A percentile compares a stretch with the other conserved stretches of the same genome.
Evolutionary conservation across 345 rosid species (phyloP).

Genomic region (Lepidium didymum): DNA sequence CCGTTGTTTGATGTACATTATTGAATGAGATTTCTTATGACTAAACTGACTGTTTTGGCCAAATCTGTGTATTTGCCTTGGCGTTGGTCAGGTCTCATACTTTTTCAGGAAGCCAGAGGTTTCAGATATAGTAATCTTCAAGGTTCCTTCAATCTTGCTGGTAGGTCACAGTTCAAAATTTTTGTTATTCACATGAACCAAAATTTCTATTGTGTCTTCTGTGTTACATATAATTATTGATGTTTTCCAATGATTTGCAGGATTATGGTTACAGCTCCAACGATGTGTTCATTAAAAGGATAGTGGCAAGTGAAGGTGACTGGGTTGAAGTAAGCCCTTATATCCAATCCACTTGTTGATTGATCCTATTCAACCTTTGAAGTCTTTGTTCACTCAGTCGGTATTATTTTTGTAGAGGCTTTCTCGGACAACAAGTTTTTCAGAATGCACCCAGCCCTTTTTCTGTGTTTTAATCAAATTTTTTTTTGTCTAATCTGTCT

Average conservation of each 20-base stretch:
- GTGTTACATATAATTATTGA: neutral
- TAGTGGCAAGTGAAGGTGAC: slow-evolving; percentile 91
- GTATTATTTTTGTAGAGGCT: slow-evolving; percentile 15
- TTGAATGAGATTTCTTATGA: neutral
- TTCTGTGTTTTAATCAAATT: neutral
- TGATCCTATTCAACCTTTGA: slow-evolving; percentile 17
- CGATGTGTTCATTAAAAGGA: slow-evolving; percentile 79
- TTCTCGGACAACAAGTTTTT: neutral
- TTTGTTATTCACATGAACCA: neutral
- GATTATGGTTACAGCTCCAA: slow-evolving; percentile 47
- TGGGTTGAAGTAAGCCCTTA: slow-evolving; percentile 67
- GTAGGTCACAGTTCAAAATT: slow-evolving; percentile 20
- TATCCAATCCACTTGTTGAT: slow-evolving; percentile 31
- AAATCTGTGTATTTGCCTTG: neutral
- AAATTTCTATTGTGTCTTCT: neutral
- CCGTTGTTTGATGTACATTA: neutral
- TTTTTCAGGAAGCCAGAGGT: slow-evolving; percentile 79
- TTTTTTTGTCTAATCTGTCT: neutral
- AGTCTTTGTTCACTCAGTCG: slow-evolving; percentile 11
- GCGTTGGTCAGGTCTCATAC: slow-evolving; percentile 61
- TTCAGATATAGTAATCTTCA: slow-evolving; percentile 74
- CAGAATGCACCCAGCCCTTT: neutral
- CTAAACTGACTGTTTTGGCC: neutral
- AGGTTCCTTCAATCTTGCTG: slow-evolving; percentile 75
- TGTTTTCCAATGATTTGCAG: slow-evolving; percentile 29